Evolutionary conservation across 1,284 basidiomycete genomes (phyloP).

Genomic region (Moesziomyces aphidis): DNA sequence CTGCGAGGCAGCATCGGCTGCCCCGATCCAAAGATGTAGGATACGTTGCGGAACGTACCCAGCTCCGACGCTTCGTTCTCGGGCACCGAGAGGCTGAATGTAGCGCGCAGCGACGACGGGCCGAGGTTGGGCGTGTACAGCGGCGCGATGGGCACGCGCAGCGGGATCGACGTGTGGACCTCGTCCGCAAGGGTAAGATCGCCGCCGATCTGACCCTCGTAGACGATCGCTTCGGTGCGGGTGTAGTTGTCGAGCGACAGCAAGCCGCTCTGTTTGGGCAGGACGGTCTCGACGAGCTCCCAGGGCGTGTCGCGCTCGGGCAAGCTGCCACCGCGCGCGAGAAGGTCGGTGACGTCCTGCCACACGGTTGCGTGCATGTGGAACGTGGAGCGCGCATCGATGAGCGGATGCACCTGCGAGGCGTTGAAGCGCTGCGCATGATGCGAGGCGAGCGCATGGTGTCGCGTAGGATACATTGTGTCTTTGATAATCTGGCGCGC

Average conservation of each 20-base stretch:
- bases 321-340: constrained; percentile 11
- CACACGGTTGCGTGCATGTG: constrained; percentile 16
- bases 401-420: constrained; percentile 16
- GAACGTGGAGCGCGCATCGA: constrained; percentile 8
- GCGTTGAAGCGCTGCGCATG: constrained; percentile 8
- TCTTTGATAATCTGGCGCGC: background rate
- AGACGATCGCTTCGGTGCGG: constrained; percentile 11
- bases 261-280: background rate
- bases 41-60: constrained; percentile 12
- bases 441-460: constrained; percentile 1
- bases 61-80: background rate
- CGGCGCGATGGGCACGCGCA: constrained; percentile 11
- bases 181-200: constrained; percentile 3
- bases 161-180: constrained; percentile 5
- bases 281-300: background rate
- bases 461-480: constrained; percentile 10
- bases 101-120: constrained; percentile 14
- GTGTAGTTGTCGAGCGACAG: background rate
- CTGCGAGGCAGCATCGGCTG: constrained; percentile 8
- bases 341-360: constrained; percentile 22
- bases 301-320: constrained; percentile 7
- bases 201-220: background rate
- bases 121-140: constrained; percentile 14
- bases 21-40: constrained; percentile 1
- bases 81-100: constrained; percentile 18